These are phyloP conservation scores for Metschnikowia bowlesiae DNA, from an alignment of 805 yeast species.

Conservation along the genomic window DNA sequence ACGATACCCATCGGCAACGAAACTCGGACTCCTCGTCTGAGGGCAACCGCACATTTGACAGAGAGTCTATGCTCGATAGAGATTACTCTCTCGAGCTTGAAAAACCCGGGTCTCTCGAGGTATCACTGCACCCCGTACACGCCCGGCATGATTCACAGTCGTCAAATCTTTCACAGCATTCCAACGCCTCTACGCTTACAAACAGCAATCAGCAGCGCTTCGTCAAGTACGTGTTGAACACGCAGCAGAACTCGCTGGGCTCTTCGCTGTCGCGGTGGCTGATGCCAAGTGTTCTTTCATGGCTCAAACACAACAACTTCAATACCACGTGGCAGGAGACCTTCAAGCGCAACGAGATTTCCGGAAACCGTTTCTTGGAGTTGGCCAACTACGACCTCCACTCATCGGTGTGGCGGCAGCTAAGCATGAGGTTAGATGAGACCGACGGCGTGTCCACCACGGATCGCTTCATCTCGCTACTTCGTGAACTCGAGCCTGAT, in stretches of 20 bases:
- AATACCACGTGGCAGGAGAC: constrained; percentile 69
- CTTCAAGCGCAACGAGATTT: constrained; percentile 53
- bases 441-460: constrained; percentile 49
- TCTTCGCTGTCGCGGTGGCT: constrained; percentile 55
- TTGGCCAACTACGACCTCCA: constrained; percentile 59
- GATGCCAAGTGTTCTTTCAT: constrained; percentile 54
- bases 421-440: constrained; percentile 28
- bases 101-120: background rate
- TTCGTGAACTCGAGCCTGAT: constrained; percentile 22
- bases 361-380: constrained; percentile 60
- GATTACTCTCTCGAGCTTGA: too few relatives aligned
- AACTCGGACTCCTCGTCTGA: background rate
- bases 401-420: constrained; percentile 44
- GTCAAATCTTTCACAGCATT: constrained; percentile 28
- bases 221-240: constrained; percentile 40
- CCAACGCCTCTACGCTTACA: constrained; percentile 29
- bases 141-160: constrained; percentile 34
- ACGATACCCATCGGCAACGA: background rate
- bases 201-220: constrained; percentile 35
- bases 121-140: constrained; percentile 14
- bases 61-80: background rate
- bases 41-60: background rate
- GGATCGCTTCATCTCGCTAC: constrained; percentile 51
- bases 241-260: constrained; percentile 20
- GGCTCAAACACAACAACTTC: constrained; percentile 69